phyloP scores from a whole-genome alignment of 805 yeast genomes.

The Pichia manshurica region DNA sequence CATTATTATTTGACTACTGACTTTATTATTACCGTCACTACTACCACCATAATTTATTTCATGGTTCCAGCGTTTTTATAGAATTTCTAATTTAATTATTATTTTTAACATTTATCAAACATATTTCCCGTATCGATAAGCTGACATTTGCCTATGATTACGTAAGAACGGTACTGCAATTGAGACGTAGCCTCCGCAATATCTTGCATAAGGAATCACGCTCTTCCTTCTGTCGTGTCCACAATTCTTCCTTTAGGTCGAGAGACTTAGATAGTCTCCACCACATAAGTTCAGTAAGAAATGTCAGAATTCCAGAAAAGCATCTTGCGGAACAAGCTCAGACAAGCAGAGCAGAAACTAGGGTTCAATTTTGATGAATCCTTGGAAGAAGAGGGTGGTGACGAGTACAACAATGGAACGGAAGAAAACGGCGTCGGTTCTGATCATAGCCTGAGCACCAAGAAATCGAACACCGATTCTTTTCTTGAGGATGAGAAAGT shows the following conservation, averaged over 20 bases:
- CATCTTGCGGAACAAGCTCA: conserved; percentile 23
- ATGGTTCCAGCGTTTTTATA: conserved; percentile 5
- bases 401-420: background rate
- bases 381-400: conserved; percentile 5
- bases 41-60: background rate
- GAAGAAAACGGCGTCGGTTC: too few relatives aligned
- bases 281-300: too few relatives aligned
- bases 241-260: too few relatives aligned
- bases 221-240: too few relatives aligned
- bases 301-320: conserved; percentile 27
- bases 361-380: conserved; percentile 17
- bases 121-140: too few relatives aligned
- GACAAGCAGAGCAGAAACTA: conserved; percentile 19
- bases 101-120: too few relatives aligned
- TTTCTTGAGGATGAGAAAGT: background rate
- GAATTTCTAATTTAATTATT: background rate
- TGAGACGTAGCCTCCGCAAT: too few relatives aligned
- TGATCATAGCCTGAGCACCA: too few relatives aligned
- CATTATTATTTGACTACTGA: background rate
- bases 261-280: too few relatives aligned
- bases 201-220: too few relatives aligned
- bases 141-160: too few relatives aligned
- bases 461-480: background rate
- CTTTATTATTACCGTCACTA: background rate
- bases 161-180: too few relatives aligned